Evolutionary conservation across 2,329 filamentous ascomycete species (phyloP).

Genomic region (Epichloe glyceriae): DNA sequence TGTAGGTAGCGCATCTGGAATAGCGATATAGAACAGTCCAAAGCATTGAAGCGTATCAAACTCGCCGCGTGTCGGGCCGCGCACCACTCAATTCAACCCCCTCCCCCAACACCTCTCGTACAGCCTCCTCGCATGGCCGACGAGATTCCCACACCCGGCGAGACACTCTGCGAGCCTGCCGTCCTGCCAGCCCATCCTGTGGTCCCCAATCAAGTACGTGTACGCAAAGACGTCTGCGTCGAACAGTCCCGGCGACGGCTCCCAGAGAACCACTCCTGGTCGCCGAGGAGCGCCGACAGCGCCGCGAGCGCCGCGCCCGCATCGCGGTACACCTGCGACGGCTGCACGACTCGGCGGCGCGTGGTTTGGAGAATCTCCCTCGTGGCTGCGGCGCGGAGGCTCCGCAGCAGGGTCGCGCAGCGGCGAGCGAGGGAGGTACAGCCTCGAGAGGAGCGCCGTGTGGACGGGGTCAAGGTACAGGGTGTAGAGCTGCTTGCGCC

Average conservation of each 20-base stretch:
- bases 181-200: constrained; percentile 50
- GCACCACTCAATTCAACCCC: neutral
- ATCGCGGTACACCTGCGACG: constrained; percentile 26
- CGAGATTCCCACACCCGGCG: constrained; percentile 44
- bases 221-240: constrained; percentile 88
- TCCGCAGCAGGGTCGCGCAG: constrained; percentile 48
- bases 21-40: too few species aligned
- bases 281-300: constrained; percentile 29
- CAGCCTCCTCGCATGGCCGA: constrained; percentile 29
- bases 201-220: constrained; percentile 64
- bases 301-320: constrained; percentile 33
- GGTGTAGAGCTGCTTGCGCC: constrained; percentile 47
- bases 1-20: too few species aligned
- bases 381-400: constrained; percentile 61
- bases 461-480: constrained; percentile 67
- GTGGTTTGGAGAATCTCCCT: constrained; percentile 57
- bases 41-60: too few species aligned
- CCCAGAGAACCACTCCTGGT: constrained; percentile 36
- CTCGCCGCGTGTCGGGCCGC: neutral
- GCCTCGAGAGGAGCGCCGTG: constrained; percentile 49
- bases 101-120: constrained; percentile 18
- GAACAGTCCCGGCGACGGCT: constrained; percentile 52
- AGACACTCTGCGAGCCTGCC: constrained; percentile 46
- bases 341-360: constrained; percentile 23
- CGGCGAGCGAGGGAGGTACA: constrained; percentile 59